These are phyloP conservation scores for Penicillium robsamsonii DNA, from an alignment of 495 filamentous ascomycete genomes.

Conservation along the genomic window DNA sequence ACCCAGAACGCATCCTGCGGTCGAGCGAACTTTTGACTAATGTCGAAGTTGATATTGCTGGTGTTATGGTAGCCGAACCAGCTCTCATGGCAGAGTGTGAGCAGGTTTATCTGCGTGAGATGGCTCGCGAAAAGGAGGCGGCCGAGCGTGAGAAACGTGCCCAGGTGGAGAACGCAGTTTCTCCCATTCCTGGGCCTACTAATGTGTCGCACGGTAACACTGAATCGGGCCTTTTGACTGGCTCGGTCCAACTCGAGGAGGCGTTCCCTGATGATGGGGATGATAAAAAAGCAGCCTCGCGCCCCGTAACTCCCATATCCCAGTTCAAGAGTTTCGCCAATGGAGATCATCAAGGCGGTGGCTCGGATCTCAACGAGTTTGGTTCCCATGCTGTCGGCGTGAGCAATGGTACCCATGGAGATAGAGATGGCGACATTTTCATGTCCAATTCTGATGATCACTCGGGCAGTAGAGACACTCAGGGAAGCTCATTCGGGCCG, in stretches of 20 bases:
- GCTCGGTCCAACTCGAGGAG: constrained; percentile 61
- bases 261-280: constrained; percentile 44
- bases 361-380: constrained; percentile 48
- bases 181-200: constrained; percentile 25
- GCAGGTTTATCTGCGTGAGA: constrained; percentile 69
- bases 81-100: constrained; percentile 66
- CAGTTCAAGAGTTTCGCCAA: constrained; percentile 53
- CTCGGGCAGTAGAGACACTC: constrained; percentile 40
- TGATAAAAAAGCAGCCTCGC: constrained; percentile 30
- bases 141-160: constrained; percentile 48
- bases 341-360: constrained; percentile 43
- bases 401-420: constrained; percentile 65
- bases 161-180: constrained; percentile 25
- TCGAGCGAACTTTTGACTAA: constrained; percentile 89
- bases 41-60: constrained; percentile 83
- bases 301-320: constrained; percentile 53
- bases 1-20: constrained; percentile 74
- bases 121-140: constrained; percentile 63
- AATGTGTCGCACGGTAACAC: constrained; percentile 47
- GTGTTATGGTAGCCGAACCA: constrained; percentile 63
- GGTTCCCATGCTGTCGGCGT: constrained; percentile 37
- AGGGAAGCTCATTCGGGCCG: constrained; percentile 51
- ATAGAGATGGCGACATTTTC: constrained; percentile 60
- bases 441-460: constrained; percentile 50
- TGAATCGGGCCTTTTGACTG: constrained; percentile 47